Evolutionary conservation across 805 yeast species (phyloP), one percentile per base, ranked within the genome.

Genomic region (Clavispora santaluciae): DNA sequence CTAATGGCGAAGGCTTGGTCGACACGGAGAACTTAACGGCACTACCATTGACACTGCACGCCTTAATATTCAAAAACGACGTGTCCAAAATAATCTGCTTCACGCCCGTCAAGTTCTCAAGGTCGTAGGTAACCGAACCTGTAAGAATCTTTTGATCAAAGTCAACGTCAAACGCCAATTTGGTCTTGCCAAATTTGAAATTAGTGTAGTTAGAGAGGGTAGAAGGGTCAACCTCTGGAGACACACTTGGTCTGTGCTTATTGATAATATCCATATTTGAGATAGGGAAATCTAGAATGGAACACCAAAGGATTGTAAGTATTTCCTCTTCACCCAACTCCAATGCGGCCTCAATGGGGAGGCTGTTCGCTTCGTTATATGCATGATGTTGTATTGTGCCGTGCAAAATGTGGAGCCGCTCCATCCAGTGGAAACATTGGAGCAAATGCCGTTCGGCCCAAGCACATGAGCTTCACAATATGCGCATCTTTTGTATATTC

Each of bases 201-300:
- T 63, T 49, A 13, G 52, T 49, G 60, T 86, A 89, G 59, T 83
- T 85, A 31, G 95, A 87, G 35, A 81, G 68, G 3, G 96, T 86
- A 2, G 95, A 83, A 18, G 84, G 83, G 60, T 89, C 96, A 15
- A 17, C 24, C 33, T 51, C 55, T 3, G 54, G 54, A 8, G 50
- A 45, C n/a, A 17, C 15, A 3, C 37, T 34, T 8, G 54, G 54
- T 13, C 54, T 47, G 33, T 41, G 49, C 9, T 15, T 37, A 22
- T 25, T 26, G 25, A 36, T 18, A 9, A 36, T 24, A 12, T 36
- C 38, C 38, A 36, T 36, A 9, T 12, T 36, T 8, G 9, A 13
- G 34, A 30, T 17, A n/a, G 8, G 11, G 25, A 23, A 23, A 23
- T 23, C 25, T 9, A 11, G 8, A 23, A 9, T 23, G 25, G 25